Evolutionary conservation across 345 rosid genomes (phyloP), one percentile per base, ranked within the genome.

Genomic region (Gossypium thurberi): DNA sequence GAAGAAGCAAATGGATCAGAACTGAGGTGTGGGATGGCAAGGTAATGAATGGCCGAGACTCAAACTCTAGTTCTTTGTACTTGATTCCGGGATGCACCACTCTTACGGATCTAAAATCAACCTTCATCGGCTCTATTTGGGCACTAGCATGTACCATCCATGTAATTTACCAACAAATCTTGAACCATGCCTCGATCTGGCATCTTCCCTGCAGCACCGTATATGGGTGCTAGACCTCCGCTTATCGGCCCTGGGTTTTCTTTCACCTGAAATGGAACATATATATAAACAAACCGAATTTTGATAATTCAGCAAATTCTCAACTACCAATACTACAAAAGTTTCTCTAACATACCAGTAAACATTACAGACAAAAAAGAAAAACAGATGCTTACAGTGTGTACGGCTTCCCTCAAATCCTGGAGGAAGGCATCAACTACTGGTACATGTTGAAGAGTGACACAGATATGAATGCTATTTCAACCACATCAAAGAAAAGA

Each of bases 171-270:
- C 78, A 92, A 71, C 83, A 95, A 80, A 69, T 92, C 98, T 69
- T 78, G 72, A n/a, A 90, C 97, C 94, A 85, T 91, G 33, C 89
- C 89, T 80, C 97, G 80, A 70, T 92, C 96, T 0, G 94, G 93
- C 87, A 92, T 91, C 74, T 70, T 89, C 80, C 94, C 97, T 1
- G 94, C 97, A 15, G 99, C 99, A 69, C 98, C 99, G 64, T 95
- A 95, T 69, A 92, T 87, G 64, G 98, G 93, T 52, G 98, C 98
- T 21, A 89, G 72, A 55, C 99, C 97, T 60, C 97, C 99, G 1
- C 47, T 88, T 69, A 88, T 77, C 3, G 97, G 96, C 65, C 98
- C 98, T 4, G 97, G 99, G 74, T 88, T 92, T 72, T 68, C 79
- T 78, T 89, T 92, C 65, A 91, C 96, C 96, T 92, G 85, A 76